Evolutionary conservation across 305 asterid species (phyloP).

Genomic region (Fraxinus ornus): DNA sequence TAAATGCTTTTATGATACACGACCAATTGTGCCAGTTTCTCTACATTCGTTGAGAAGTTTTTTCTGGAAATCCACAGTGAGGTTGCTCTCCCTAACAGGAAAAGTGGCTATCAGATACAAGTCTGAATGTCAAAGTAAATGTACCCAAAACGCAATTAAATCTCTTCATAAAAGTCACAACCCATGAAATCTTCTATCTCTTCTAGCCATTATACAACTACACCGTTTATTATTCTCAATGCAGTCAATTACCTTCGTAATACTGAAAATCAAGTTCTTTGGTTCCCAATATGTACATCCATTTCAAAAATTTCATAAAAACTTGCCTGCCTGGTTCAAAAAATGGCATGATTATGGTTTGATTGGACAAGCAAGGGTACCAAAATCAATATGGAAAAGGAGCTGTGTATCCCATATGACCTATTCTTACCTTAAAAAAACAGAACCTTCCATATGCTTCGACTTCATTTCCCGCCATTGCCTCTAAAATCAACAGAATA

Average conservation of each 20-base stretch:
- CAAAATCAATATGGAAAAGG: slow-evolving; percentile 7
- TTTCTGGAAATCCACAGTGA: slow-evolving; percentile 98
- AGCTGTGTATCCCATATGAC: slow-evolving; percentile 19
- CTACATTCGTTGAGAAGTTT: slow-evolving; percentile 75
- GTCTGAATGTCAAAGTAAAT: slow-evolving; percentile 17
- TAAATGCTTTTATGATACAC: slow-evolving; percentile 4
- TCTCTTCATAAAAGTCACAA: slow-evolving; percentile 4
- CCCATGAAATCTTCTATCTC: slow-evolving; percentile 2
- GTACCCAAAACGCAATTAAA: slow-evolving; percentile 14
- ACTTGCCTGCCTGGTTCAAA: slow-evolving; percentile 85
- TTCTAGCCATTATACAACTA: slow-evolving; percentile 6
- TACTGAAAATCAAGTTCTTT: slow-evolving; percentile 94
- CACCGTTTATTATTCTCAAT: not conserved
- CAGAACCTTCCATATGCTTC: slow-evolving; percentile 93
- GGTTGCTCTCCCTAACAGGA: slow-evolving; percentile 89
- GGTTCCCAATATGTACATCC: slow-evolving; percentile 96
- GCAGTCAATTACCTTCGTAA: slow-evolving; percentile 72
- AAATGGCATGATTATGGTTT: slow-evolving; percentile 20
- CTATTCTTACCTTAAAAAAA: slow-evolving; percentile 74
- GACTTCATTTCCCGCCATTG: slow-evolving; percentile 99
- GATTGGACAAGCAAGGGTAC: slow-evolving; percentile 12
- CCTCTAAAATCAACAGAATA: slow-evolving; percentile 51
- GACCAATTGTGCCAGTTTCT: slow-evolving; percentile 91
- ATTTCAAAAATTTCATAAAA: slow-evolving; percentile 88
- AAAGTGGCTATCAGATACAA: slow-evolving; percentile 33